Evolutionary conservation across 352 stramenopile genomes (phyloP), one percentile per base, ranked within the genome.

Genomic region (Globisporangium emineosum): DNA sequence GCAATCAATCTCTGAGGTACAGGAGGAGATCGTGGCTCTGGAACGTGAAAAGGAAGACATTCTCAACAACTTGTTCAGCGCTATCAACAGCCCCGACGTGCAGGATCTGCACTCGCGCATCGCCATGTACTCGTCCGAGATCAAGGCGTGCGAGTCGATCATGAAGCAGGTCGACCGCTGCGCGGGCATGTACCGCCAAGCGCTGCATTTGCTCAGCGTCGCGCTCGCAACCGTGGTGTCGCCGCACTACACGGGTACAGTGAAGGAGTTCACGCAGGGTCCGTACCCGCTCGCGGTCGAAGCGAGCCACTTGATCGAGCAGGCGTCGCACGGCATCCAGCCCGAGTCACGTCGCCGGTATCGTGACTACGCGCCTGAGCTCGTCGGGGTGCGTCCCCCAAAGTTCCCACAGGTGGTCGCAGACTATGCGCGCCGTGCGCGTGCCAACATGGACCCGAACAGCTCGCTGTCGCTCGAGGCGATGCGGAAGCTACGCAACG

Each of bases 91-190:
- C 33, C 78, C 86, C 0, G 83, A 92, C n/a, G 76, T 71, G 4
- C 60, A 82, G 50, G 78, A 87, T 67, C 78, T 92, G 37, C 73
- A 89, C 55, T 77, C 86, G n/a, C 86, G 88, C 43, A 80, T 94
- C 45, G 80, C 81, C 49, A 87, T 92, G 74, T 88, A 83, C 62
- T 67, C 75, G 19, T 91, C 83, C 0, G 86, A 94, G 63, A 75
- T 77, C 49, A 79, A 86, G 57, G 83, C 86, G 15, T 85, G 76
- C 62, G 77, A 87, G 65, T 88, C 74, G 5, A 86, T 90, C 51
- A 77, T 83, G 62, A 80, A 86, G 55, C 86, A 94, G 67, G 73
- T 94, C 23, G 74, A 77, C 75, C 60, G 71, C 64, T 17, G 63
- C 62, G 21, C 67, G 53, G 74, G 70, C 13, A 70, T 90, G 40